Conservation (phyloP, 2,329 filamentous ascomycete species). For the Thermothelomyces thermophilus region DNA sequence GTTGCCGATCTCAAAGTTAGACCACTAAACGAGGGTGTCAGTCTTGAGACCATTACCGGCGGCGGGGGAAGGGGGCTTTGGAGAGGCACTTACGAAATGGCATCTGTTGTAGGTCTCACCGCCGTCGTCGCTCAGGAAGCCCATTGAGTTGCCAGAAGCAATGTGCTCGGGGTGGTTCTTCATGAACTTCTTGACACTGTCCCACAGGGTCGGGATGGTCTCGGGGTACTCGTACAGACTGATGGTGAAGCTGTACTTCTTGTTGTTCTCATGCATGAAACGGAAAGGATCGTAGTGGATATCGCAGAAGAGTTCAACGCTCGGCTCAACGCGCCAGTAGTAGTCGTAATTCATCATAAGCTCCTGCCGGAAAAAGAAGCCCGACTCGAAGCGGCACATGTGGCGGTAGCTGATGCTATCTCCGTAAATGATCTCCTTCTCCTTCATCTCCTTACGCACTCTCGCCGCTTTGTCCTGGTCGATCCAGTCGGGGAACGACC, state of each 20-base stretch:
- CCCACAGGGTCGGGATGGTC: constrained; percentile 94
- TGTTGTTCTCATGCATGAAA: constrained; percentile 90
- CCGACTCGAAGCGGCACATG: constrained; percentile 99
- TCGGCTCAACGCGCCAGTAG: constrained; percentile 99
- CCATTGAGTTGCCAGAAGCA: constrained; percentile 75
- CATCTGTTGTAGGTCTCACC: constrained; percentile 94
- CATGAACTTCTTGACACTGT: constrained; percentile 92
- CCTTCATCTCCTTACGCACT: constrained; percentile 88
- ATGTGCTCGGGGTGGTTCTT: constrained; percentile 85
- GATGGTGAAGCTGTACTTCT: constrained; percentile 97
- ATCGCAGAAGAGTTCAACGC: constrained; percentile 93
- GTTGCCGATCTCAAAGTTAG: constrained; percentile 96
- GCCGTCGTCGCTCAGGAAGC: constrained; percentile 83
- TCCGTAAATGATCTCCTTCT: constrained; percentile 95
- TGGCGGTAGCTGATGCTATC: constrained; percentile 96
- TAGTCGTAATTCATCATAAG: constrained; percentile 96
- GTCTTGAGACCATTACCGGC: no score
- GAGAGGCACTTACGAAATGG: constrained; percentile 68
- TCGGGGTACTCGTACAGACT: constrained; percentile 95
- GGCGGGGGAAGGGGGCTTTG: not conserved
- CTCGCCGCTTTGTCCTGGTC: constrained; percentile 88
- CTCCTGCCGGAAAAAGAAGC: constrained; percentile 96
- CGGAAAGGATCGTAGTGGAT: constrained; percentile 94
- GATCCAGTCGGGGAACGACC: constrained; percentile 95
- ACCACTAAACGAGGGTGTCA: constrained; percentile 58